These are phyloP conservation scores for Colletotrichum limetticola DNA, from an alignment of 2,329 filamentous ascomycete species.

Conservation along the genomic window DNA sequence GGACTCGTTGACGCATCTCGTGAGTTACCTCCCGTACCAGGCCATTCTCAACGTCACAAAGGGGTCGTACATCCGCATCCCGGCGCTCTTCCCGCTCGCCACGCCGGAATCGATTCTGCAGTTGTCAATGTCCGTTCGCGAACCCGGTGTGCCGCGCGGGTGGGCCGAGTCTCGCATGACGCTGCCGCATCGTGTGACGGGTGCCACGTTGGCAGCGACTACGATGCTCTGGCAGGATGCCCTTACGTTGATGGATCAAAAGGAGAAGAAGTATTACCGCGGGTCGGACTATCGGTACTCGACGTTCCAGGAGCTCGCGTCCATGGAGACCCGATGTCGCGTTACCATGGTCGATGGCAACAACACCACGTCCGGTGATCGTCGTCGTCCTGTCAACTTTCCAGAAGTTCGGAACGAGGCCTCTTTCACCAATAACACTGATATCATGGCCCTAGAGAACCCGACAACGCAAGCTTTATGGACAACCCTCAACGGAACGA, in stretches of 20 bases:
- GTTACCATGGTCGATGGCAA: not conserved
- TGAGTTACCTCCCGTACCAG: not conserved
- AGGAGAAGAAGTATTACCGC: not conserved
- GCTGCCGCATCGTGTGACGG: not conserved
- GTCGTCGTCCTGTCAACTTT: not conserved
- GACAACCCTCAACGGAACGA: not conserved
- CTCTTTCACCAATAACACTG: not conserved
- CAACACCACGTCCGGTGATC: not conserved
- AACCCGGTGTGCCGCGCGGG: not conserved
- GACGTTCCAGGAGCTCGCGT: not conserved
- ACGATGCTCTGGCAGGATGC: slow-evolving; percentile 1
- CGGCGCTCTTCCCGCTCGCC: not conserved
- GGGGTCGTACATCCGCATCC: not conserved
- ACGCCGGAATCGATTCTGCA: not conserved
- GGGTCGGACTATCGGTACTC: slow-evolving; percentile 1
- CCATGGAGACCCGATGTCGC: not conserved
- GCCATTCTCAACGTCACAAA: not conserved
- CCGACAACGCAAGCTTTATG: not conserved
- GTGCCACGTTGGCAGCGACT: not conserved
- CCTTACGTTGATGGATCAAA: not conserved
- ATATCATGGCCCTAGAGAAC: not conserved
- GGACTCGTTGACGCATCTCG: not conserved
- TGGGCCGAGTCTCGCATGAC: not conserved
- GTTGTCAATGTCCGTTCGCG: not conserved
- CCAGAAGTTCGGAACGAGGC: not conserved